Base-by-base conservation (phyloP, 768 basidiomycete species). In the Leccinum boreale region DNA sequence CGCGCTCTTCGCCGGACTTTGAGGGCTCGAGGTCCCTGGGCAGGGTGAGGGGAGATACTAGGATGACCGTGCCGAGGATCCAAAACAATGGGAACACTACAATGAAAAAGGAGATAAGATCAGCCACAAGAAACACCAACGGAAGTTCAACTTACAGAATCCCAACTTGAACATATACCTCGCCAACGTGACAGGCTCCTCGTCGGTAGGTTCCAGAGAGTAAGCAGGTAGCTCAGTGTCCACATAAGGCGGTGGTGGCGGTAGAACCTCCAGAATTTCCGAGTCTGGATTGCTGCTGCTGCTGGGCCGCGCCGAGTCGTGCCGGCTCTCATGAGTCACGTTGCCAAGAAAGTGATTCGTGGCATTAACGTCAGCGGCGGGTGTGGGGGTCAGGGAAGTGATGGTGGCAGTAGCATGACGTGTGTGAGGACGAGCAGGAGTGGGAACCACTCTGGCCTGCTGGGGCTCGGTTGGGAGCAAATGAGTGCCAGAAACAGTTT, bases 61-160 rank as follows among this genome's bases (percentile, higher is more conserved):
- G 65, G 48, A 81, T 74, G 62, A 73, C 52, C 8, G 71, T 63
- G 17, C 79, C 79, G 6, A 77, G 63, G 21, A 79, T 45, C 81
- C 81, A 82, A 58, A 80, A 75, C 15, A 73, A 75, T n/a, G 79
- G 79, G 68, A 78, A 81, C 52, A 81, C 79, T 79, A 60, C 1
- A 35, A 59, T 15, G 57, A 28, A 21, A 29, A 21, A 10, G 31
- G 1, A 5, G 17, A 52, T 10, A 9, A 2, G n/a, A 28, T 52
- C 54, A 56, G 35, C 53, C 17, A 3, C 48, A 23, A 17, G 8
- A 11, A 17, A 19, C 21, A 7, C 10, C 6, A n/a, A 8, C 12
- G 24, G 15, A 57, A 14, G 11, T 6, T 15, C 50, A 5, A 75
- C 81, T 67, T 60, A 82, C 81, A 28, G 63, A 81, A 81, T 23